A percentile compares a stretch with the other conserved stretches of the same genome.
Evolutionary conservation across 2,329 filamentous ascomycete species (phyloP).

Genomic region (Colletotrichum lentis): DNA sequence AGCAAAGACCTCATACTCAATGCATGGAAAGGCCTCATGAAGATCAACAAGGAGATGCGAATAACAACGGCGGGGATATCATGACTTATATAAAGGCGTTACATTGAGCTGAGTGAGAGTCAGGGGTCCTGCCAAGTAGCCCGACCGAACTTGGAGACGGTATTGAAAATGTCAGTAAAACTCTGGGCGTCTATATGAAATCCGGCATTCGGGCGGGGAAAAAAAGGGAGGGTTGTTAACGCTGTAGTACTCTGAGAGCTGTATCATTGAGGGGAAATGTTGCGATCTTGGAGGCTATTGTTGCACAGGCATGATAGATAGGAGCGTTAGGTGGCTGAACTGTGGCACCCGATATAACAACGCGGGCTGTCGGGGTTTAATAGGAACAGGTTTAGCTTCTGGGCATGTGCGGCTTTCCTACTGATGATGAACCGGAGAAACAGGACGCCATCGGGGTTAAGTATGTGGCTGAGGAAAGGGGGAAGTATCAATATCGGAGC

Average conservation of each 20-base stretch:
- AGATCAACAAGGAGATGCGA: neutral
- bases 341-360: constrained; percentile 1
- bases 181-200: neutral
- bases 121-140: no score
- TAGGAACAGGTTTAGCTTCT: constrained; percentile 12
- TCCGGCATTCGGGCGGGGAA: neutral
- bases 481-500: neutral
- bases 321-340: neutral
- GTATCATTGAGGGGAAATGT: neutral
- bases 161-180: no score
- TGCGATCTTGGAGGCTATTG: neutral
- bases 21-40: neutral
- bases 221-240: no score
- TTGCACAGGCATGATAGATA: neutral
- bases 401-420: neutral
- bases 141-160: no score
- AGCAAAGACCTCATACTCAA: constrained; percentile 1
- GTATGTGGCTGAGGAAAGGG: constrained; percentile 5
- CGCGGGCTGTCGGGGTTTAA: constrained; percentile 14
- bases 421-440: neutral
- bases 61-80: accelerated
- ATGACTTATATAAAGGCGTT: neutral
- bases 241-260: no score
- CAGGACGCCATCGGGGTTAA: neutral
- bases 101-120: no score